Conservation (phyloP, 495 filamentous ascomycete genomes). For the Entonaema liquescens region DNA sequence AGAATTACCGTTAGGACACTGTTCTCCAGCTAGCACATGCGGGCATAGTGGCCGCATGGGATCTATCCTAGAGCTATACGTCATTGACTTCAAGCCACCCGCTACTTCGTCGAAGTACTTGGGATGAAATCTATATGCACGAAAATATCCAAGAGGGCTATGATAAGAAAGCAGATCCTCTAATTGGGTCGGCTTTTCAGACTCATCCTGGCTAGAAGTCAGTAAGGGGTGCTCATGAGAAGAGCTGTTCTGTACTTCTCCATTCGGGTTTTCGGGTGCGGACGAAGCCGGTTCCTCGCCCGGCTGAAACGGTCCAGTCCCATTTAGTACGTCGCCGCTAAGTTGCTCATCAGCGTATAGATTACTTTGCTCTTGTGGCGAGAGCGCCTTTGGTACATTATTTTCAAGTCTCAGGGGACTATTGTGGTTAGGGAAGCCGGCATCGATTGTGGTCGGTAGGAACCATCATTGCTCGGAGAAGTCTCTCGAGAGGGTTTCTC, state of each 20-base stretch:
- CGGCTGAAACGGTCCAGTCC: constrained; percentile 13
- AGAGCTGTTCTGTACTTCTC: constrained; percentile 46
- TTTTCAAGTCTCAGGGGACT: constrained; percentile 1
- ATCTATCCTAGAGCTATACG: constrained; percentile 89
- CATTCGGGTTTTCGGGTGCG: constrained; percentile 21
- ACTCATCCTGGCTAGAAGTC: constrained; percentile 41
- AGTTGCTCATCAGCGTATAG: constrained; percentile 11
- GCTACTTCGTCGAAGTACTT: constrained; percentile 72
- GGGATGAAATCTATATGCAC: constrained; percentile 88
- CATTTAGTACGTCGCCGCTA: constrained; percentile 21
- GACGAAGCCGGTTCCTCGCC: constrained; percentile 4
- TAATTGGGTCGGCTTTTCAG: constrained; percentile 21
- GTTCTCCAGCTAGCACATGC: constrained; percentile 74
- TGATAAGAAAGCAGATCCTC: constrained; percentile 71
- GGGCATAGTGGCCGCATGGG: constrained; percentile 75
- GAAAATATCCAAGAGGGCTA: constrained; percentile 83
- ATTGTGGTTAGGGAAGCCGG: constrained; percentile 12
- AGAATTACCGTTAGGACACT: constrained; percentile 77
- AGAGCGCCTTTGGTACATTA: background rate
- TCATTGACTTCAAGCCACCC: constrained; percentile 86
- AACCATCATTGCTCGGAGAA: constrained; percentile 26
- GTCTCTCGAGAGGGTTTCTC: constrained; percentile 11
- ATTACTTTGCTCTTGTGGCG: constrained; percentile 4
- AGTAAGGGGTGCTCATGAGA: constrained; percentile 45
- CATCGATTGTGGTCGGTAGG: constrained; percentile 18